A percentile compares a stretch with the other conserved stretches of the same genome.
phyloP scores from a whole-genome alignment of 2,329 filamentous ascomycete genomes.

The Fusarium torulosum region DNA sequence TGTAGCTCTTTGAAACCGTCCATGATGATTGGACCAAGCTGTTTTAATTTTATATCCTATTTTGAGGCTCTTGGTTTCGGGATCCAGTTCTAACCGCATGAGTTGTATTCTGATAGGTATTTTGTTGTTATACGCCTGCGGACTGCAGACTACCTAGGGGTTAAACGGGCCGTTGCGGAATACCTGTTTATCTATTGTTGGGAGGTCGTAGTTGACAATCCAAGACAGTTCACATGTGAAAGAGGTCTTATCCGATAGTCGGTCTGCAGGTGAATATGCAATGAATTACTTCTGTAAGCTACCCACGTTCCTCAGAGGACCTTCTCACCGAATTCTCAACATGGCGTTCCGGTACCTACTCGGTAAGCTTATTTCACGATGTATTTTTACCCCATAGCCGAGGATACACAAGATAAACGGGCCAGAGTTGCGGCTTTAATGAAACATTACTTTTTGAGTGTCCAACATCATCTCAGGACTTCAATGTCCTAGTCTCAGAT shows the following conservation, averaged over 20 bases:
- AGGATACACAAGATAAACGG: slow-evolving; percentile 32
- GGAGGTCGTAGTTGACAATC: slow-evolving; percentile 9
- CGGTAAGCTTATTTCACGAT: slow-evolving; percentile 20
- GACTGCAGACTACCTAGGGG: background rate
- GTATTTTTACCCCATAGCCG: slow-evolving; percentile 34
- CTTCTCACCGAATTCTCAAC: slow-evolving; percentile 18
- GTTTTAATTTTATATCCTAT: slow-evolving; percentile 2
- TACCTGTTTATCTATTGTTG: slow-evolving; percentile 25
- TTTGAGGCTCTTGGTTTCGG: slow-evolving; percentile 34
- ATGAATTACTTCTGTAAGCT: too few relatives aligned
- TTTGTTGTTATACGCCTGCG: slow-evolving; percentile 14
- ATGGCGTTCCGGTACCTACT: slow-evolving; percentile 35
- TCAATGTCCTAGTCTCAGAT: slow-evolving; percentile 41
- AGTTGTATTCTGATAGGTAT: background rate
- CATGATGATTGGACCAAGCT: background rate
- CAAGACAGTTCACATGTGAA: slow-evolving; percentile 33
- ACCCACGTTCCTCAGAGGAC: slow-evolving; percentile 22
- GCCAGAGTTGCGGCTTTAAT: slow-evolving; percentile 33
- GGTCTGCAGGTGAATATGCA: background rate
- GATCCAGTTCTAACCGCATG: background rate
- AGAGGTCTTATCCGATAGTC: background rate
- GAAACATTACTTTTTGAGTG: slow-evolving; percentile 3
- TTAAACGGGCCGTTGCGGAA: slow-evolving; percentile 10
- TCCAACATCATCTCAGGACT: slow-evolving; percentile 36
- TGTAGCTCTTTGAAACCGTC: background rate